Evolutionary conservation across 1,139 yeast species (phyloP), one percentile per base, ranked within the genome.

Genomic region (Debaryomycetaceae sp.): DNA sequence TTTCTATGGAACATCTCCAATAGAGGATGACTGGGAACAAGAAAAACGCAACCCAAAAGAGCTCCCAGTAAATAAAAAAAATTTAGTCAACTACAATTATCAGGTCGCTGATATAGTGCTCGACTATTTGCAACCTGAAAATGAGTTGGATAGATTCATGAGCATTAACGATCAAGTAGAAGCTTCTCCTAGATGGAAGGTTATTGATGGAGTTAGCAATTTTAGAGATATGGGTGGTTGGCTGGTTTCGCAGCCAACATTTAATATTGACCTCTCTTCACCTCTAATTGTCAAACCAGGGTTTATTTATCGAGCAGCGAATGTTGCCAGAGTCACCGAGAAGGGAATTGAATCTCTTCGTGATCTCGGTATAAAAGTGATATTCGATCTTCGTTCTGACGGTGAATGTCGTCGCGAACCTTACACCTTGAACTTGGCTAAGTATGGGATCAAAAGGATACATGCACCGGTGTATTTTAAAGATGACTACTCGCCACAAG

Each of bases 191-290:
- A 67, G 88, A 44, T 84, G 87, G 85, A 80, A 80, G 50, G 48
- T 62, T 1, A 74, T 85, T 37, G 88, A 81, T 34, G 93, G 95
- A 0, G 78, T 87, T 9, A 63, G 75, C 43, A 88, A 89, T 56
- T 84, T 87, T 55, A 74, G 97, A 52, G 96, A 88, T 56, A 61
- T 84, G 46, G 97, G 96, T 1, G 96, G 96, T 4, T 88, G 86
- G 80, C 67, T 66, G 47, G 66, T 80, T 7, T 53, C 53, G 17
- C 49, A 48, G 22, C 77, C 77, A 3, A 57, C 66, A 6, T 63
- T 59, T 42, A 49, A 52, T 24, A 23, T 49, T 37, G 63, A 62
- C 42, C 72, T 66, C 46, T 11, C 31, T 27, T 4, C 8, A 8
- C 31, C 31, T 27, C 11, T 27, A 4, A 27, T 27, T 11, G 84